Percentiles rank a stretch among this genome's conserved stretches.
Evolutionary conservation across 176 grass and related monocot genomes (phyloP).

Genomic region (Ananas comosus): DNA sequence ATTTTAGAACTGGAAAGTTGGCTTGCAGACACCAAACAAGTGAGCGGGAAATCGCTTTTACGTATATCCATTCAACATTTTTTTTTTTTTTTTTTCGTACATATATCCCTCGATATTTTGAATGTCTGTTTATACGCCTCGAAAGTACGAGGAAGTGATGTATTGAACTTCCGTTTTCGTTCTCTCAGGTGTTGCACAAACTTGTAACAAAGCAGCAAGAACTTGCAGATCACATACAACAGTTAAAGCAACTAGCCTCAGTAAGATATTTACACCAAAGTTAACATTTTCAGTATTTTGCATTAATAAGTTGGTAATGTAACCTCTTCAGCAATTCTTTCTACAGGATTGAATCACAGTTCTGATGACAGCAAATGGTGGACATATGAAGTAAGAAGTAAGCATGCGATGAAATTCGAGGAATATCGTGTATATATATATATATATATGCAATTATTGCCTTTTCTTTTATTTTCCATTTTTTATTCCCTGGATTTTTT

Average conservation of each 20-base stretch:
- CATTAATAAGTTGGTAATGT: not conserved
- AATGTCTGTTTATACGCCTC: too few relatives aligned
- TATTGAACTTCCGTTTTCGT: slow-evolving; percentile 12
- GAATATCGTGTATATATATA: not conserved
- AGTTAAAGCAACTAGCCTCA: slow-evolving; percentile 41
- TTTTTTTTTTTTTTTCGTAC: too few relatives aligned
- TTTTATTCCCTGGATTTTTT: too few relatives aligned
- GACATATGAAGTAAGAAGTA: too few relatives aligned
- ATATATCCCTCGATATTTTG: too few relatives aligned
- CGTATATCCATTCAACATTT: not conserved
- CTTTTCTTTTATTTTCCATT: too few relatives aligned
- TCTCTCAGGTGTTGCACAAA: slow-evolving; percentile 40
- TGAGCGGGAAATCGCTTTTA: slow-evolving; percentile 23
- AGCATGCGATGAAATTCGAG: not conserved
- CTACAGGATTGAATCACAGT: not conserved
- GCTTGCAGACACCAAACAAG: slow-evolving; percentile 43
- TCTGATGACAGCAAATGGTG: not conserved
- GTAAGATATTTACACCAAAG: slow-evolving; percentile 22
- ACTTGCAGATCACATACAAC: slow-evolving; percentile 40
- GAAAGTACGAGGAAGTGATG: too few relatives aligned
- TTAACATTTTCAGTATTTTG: not conserved
- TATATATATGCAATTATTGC: too few relatives aligned
- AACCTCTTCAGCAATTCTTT: not conserved
- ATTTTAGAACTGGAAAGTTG: slow-evolving; percentile 55
- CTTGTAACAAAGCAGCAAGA: slow-evolving; percentile 60